phyloP scores from a whole-genome alignment of 2,329 filamentous ascomycete genomes.

The Cladosporium sp. region DNA sequence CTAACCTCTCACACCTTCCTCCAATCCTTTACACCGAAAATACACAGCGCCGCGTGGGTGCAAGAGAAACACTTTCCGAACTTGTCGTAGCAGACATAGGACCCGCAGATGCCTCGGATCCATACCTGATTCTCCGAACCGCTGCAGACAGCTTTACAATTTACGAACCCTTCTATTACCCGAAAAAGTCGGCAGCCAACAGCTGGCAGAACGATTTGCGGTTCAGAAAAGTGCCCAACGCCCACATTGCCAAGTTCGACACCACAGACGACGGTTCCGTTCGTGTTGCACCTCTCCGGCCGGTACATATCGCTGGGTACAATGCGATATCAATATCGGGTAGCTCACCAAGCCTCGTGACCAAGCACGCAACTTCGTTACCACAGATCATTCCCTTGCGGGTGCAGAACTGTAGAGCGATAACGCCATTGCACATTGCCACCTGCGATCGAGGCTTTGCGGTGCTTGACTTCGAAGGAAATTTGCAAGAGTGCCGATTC shows the following conservation, averaged over 20 bases:
- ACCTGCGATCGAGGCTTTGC: constrained; percentile 60
- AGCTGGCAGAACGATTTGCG: constrained; percentile 56
- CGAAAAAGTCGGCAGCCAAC: not conserved
- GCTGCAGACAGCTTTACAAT: constrained; percentile 77
- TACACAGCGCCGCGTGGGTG: constrained; percentile 63
- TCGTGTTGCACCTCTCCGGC: constrained; percentile 48
- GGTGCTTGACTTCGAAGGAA: constrained; percentile 51
- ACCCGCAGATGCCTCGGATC: constrained; percentile 63
- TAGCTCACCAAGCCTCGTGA: constrained; percentile 70
- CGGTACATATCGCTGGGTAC: constrained; percentile 68
- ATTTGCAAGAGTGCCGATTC: constrained; percentile 69
- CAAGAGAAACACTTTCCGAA: constrained; percentile 71
- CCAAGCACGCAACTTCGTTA: constrained; percentile 73
- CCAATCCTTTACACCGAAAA: constrained; percentile 70
- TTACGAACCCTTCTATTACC: constrained; percentile 71
- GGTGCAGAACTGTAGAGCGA: not conserved
- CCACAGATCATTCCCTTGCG: constrained; percentile 55
- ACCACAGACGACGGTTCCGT: constrained; percentile 47
- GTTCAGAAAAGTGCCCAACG: constrained; percentile 72
- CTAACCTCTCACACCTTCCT: constrained; percentile 74
- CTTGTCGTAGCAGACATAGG: constrained; percentile 82
- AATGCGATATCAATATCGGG: constrained; percentile 80
- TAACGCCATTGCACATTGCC: constrained; percentile 4
- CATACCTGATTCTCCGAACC: constrained; percentile 79
- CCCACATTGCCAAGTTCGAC: constrained; percentile 58